Base-by-base conservation (phyloP, 2,329 filamentous ascomycete species). In the Celoporthe dispersa region DNA sequence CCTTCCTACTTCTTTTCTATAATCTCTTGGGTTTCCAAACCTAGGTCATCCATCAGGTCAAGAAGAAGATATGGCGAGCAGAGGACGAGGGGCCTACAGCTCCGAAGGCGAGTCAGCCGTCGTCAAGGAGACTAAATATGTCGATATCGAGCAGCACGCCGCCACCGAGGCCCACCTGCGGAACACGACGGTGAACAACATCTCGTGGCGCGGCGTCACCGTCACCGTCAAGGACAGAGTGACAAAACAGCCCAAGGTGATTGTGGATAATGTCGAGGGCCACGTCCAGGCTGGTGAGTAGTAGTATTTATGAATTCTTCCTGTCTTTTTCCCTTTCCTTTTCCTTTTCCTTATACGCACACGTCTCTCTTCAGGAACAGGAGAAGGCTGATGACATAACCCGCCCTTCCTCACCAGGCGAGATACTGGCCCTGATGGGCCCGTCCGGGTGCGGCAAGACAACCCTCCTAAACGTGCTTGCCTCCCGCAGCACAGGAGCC, bases 371-470 rank as follows among this genome's bases (percentile, higher is more conserved):
- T 16, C 16, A 39, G 3, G 14, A 16, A 41, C n/a, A 41, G 16
- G 1, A n/a, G 16, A 44, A 44, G 2, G 22, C 44, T 48, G 6
- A 61, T 48, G 6, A 39, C 12, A 62, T 14, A 39, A 39, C 11
- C 28, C 53, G 2, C 25, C 22, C 31, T 69, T 28, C 9, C 7
- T n/a, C 1, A 0, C 7, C 76, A 84, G 92, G 92, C 39, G 90
- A 94, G 75, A 82, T 94, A 57, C 86, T 93, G 71, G 94, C 93
- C 53, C 80, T 97, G 61, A 95, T 97, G 92, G 94, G 94, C 33
- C 93, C 93, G 11, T 86, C 83, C 41, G 87, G 87, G 5, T 86
- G 88, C 69, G 94, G 94, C 65, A 97, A 97, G 79, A 96, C 94
- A 0, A 97, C 93, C 0, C 85, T 97, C 0, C 85, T 97, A 48